phyloP scores from a whole-genome alignment of 2,329 filamentous ascomycete genomes.

The Domatiomyces globalis region DNA sequence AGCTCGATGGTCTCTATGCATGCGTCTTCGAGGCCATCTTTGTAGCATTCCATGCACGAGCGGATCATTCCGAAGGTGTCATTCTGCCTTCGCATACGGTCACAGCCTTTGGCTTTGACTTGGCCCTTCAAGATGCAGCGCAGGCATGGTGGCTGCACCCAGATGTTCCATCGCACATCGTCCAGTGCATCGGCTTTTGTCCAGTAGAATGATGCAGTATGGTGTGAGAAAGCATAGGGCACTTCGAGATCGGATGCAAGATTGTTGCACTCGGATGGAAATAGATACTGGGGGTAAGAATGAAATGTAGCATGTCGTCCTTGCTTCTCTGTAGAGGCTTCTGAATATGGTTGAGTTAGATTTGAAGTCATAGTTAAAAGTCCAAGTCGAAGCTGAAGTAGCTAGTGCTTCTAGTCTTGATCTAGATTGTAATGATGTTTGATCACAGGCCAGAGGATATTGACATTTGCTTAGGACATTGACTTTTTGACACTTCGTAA shows the following conservation, averaged over 20 bases:
- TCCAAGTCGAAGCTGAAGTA: too few relatives aligned
- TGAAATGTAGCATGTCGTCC: neutral
- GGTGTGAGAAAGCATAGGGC: neutral
- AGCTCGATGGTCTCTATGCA: neutral
- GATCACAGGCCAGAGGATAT: too few relatives aligned
- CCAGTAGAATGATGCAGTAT: neutral
- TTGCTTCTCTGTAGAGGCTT: neutral
- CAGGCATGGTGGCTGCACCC: neutral
- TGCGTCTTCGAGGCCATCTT: neutral
- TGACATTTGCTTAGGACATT: too few relatives aligned
- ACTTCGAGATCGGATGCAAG: neutral
- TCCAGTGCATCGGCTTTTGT: neutral
- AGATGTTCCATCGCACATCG: neutral
- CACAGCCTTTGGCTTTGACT: neutral
- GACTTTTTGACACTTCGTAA: too few relatives aligned
- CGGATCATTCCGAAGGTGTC: neutral
- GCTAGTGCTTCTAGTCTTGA: too few relatives aligned
- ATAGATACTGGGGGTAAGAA: neutral
- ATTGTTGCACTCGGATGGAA: neutral
- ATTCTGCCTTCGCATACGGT: conserved; percentile 6
- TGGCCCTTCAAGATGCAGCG: neutral
- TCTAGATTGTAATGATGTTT: too few relatives aligned
- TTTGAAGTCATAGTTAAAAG: too few relatives aligned
- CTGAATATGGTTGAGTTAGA: too few relatives aligned
- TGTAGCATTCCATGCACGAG: neutral